Base-by-base conservation (phyloP, 306 rosid species). In the Vicia villosa region DNA sequence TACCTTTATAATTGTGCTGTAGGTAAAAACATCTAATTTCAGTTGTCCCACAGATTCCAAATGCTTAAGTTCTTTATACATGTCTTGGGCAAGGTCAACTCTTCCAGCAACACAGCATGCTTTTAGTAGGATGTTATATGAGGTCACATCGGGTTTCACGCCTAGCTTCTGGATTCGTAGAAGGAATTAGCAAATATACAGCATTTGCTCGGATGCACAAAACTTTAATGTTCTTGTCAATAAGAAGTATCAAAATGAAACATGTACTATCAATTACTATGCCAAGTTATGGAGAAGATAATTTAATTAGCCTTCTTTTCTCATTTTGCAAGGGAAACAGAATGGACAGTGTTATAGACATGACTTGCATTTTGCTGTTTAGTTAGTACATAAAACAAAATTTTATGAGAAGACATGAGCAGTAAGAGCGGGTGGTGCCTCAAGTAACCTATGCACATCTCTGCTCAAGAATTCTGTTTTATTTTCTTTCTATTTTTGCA, bases 1-100 rank as follows among this genome's bases (percentile, higher is more conserved):
- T 84, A 90, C 96, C 97, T 93, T 93, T 65, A 90, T 84, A 70
- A 93, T 86, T 34, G 98, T 93, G 86, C 97, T 90, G 94, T 93
- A 93, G 54, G 98, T 93, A 81, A 90, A 93, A 80, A 90, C 94
- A 76, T 90, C 94, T 86, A 90, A 78, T 74, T 90, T 93, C 81
- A 93, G 73, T 69, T 72, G 78, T 76, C 94, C 96, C 21, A 57
- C 71, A 21, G 89, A 90, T 84, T 93, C 97, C 84, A 88, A 82
- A 72, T 88, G 85, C 63, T 84, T 86, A 38, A 93, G 89, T 67
- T 93, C 96, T 83, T 47, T 76, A 61, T 93, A 93, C 55, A 90
- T 88, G 68, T 90, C 89, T 78, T 87, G 87, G 57, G 98, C 96
- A 75, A 90, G 36, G 79, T 94, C 96, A 84, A 94, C 96, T 87